Percentiles rank a stretch among this genome's conserved stretches.
These are phyloP conservation scores for Naganishia cerealis DNA, from an alignment of 1,284 basidiomycete species.

Conservation along the genomic window DNA sequence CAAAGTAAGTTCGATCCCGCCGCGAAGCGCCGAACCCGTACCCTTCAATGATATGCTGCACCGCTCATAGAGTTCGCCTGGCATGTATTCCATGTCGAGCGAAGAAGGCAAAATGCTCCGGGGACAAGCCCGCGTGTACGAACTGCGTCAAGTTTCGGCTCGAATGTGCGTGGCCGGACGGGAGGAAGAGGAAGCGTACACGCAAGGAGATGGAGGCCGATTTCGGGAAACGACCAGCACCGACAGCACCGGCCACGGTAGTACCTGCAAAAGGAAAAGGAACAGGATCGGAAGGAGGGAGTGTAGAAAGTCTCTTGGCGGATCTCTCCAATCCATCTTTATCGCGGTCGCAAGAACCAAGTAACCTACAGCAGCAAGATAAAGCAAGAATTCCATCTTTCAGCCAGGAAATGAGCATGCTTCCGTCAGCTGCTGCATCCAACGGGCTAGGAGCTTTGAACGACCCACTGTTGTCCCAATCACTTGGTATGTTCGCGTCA, in stretches of 20 bases:
- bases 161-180: constrained; percentile 53
- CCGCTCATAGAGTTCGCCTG: constrained; percentile 15
- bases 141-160: constrained; percentile 49
- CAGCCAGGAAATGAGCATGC: background rate
- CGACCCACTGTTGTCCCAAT: constrained; percentile 9
- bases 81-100: constrained; percentile 45
- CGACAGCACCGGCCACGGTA: background rate
- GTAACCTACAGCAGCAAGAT: background rate
- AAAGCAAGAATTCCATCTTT: background rate
- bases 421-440: background rate
- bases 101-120: constrained; percentile 54
- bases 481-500: background rate
- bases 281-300: background rate
- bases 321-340: background rate
- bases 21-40: too few species aligned
- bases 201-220: constrained; percentile 56
- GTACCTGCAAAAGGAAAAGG: background rate
- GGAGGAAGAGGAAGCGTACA: constrained; percentile 53
- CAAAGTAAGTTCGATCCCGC: constrained; percentile 7
- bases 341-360: background rate
- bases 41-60: background rate
- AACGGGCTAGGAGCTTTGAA: background rate
- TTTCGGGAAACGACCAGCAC: constrained; percentile 35
- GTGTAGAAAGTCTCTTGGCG: too few species aligned
- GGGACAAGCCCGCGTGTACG: constrained; percentile 49